Evolutionary conservation across 495 filamentous ascomycete species (phyloP), one percentile per base, ranked within the genome.

Genomic region (Podospora comata): DNA sequence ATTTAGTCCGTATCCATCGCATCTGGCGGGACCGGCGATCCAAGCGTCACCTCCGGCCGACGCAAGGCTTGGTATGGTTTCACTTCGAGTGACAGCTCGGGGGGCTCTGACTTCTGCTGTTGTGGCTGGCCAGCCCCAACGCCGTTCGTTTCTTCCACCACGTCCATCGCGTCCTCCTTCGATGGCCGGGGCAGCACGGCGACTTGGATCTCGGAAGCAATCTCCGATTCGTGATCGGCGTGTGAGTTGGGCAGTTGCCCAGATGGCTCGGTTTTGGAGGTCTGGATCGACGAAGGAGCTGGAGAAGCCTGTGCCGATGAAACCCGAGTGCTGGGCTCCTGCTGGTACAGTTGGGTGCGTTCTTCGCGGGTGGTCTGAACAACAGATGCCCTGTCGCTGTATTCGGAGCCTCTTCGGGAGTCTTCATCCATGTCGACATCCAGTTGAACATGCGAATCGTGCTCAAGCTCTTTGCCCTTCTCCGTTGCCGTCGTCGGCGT

Each of bases 1-100:
- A 2, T 13, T 48, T 63, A 78, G 28, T 76, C 74, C 48, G 67
- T 73, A 27, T 78, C 74, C 74, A 75, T 76, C 28, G 54, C 62
- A 66, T 77, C 76, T 56, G 74, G 73, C 44, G 76, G 73, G 2
- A 69, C 68, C 1, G 76, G 76, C 23, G 76, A 78, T 0, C 76
- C 76, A 2, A 78, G 71, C 13, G 71, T 73, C n/a, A 78, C 76
- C 57, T 78, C 74, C 0, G 69, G 69, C 5, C 61, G 44, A 5
- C 66, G 16, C 62, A 71, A 28, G 9, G 61, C 27, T 5, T 32
- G 28, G 16, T 28, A 48, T 7, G 30, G 30, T 39, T 63, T 44
- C 5, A 48, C 18, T 15, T 62, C 55, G 1, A 58, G 55, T 7
- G 55, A 26, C 6, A 58, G 2, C n/a, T 58, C 55, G 11, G 39